Conservation (phyloP, 371 early-diverging fungal genomes). For the Amoeboaphelidium protococcarum region DNA sequence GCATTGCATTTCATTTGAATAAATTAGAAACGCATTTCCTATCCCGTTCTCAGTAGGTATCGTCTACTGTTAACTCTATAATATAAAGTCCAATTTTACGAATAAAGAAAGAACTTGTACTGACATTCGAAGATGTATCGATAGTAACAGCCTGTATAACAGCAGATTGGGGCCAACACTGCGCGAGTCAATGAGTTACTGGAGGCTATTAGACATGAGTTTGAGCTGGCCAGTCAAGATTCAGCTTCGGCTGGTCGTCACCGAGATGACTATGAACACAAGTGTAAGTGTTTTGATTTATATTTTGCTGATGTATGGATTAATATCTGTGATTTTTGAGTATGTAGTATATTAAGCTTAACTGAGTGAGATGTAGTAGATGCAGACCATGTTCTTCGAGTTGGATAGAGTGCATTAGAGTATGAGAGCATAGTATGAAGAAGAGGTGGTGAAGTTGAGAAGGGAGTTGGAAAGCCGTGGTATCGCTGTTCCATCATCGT, state of each 20-base stretch:
- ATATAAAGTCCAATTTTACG: too few relatives aligned
- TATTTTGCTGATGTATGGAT: background rate
- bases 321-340: background rate
- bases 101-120: too few relatives aligned
- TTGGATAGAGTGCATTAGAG: constrained; percentile 45
- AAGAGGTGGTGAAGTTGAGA: constrained; percentile 38
- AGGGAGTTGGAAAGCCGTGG: constrained; percentile 36
- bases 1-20: too few relatives aligned
- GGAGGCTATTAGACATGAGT: constrained; percentile 54
- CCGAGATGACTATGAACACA: constrained; percentile 64
- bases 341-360: constrained; percentile 6
- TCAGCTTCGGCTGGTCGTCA: constrained; percentile 35
- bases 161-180: too few relatives aligned
- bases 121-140: too few relatives aligned
- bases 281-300: constrained; percentile 26
- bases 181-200: constrained; percentile 53
- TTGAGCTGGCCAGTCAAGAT: constrained; percentile 49
- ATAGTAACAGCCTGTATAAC: too few relatives aligned
- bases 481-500: background rate
- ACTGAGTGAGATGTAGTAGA: constrained; percentile 35
- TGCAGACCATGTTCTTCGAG: constrained; percentile 46
- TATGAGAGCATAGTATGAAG: constrained; percentile 52
- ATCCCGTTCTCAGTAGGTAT: too few relatives aligned
- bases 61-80: too few relatives aligned
- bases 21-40: too few relatives aligned